Percentiles rank a stretch among this genome's conserved stretches.
These are phyloP conservation scores for Rhizophagus prolifer DNA, from an alignment of 192 early-diverging fungal genomes.

Conservation along the genomic window DNA sequence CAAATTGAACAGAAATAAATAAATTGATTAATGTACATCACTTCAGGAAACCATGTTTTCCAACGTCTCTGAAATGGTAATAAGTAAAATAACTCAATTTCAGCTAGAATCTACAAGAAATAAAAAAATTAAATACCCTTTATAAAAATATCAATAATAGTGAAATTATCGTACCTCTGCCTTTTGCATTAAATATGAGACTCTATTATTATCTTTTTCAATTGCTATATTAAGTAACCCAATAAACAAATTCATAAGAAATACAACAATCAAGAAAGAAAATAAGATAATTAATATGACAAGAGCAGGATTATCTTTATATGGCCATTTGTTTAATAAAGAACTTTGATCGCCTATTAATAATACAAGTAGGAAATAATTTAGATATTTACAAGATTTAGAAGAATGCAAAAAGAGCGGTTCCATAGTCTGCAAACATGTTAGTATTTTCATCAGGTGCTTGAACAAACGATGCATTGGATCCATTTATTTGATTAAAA, in stretches of 20 bases:
- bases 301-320: not conserved
- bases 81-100: conserved; percentile 21
- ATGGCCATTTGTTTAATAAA: not conserved
- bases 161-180: not conserved
- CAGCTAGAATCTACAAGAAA: not conserved
- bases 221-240: conserved; percentile 8
- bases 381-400: not conserved
- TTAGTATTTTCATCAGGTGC: not conserved
- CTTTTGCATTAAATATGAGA: conserved; percentile 1
- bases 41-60: conserved; percentile 16
- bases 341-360: not conserved
- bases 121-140: not conserved
- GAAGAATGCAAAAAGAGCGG: not conserved
- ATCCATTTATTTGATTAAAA: not conserved
- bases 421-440: not conserved
- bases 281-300: not conserved
- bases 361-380: not conserved
- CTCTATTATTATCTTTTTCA: not conserved
- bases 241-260: conserved; percentile 24
- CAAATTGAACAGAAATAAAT: no score
- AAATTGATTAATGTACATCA: not conserved
- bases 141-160: not conserved
- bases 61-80: not conserved
- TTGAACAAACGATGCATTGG: not conserved
- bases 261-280: conserved; percentile 1